Percentiles rank a stretch among this genome's conserved stretches.
Evolutionary conservation across 768 basidiomycete species (phyloP).

Genomic region (Suillus fuscotomentosus): DNA sequence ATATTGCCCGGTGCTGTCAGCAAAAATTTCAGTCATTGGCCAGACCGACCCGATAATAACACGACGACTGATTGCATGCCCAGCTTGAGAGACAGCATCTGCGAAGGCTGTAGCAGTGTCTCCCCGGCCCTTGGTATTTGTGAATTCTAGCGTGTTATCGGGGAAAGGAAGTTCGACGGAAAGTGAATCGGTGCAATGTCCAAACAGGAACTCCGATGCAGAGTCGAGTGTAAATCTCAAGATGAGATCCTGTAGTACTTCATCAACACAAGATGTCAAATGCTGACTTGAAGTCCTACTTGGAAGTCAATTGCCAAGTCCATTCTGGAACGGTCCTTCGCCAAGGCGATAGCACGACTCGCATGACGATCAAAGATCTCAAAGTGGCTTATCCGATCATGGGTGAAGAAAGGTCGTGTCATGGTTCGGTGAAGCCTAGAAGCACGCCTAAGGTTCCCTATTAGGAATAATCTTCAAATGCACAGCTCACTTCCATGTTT

Average conservation of each 20-base stretch:
- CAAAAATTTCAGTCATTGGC: conserved; percentile 39
- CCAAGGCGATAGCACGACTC: conserved; percentile 42
- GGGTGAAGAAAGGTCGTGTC: conserved; percentile 69
- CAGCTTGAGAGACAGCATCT: conserved; percentile 32
- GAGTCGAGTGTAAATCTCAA: conserved; percentile 51
- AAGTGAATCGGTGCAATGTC: conserved; percentile 40
- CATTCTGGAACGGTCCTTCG: conserved; percentile 40
- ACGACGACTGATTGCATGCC: conserved; percentile 28
- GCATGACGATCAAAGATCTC: conserved; percentile 59
- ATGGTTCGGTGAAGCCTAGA: conserved; percentile 60
- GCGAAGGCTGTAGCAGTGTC: conserved; percentile 25
- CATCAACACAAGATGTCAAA: not conserved
- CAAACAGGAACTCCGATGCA: conserved; percentile 55
- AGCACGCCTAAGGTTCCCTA: not conserved
- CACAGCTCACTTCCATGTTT: conserved; percentile 61
- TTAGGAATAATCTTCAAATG: not conserved
- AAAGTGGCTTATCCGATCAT: conserved; percentile 60
- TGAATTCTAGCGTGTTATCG: conserved; percentile 16
- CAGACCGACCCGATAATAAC: conserved; percentile 30
- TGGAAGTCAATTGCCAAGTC: conserved; percentile 51
- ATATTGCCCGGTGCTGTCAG: conserved; percentile 27
- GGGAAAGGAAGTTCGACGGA: conserved; percentile 37
- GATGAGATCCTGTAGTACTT: conserved; percentile 37
- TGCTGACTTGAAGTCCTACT: conserved; percentile 24
- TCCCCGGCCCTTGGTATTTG: conserved; percentile 5